These are phyloP conservation scores for Chlorella sp. DNA, from an alignment of 139 green algal species.

Conservation along the genomic window DNA sequence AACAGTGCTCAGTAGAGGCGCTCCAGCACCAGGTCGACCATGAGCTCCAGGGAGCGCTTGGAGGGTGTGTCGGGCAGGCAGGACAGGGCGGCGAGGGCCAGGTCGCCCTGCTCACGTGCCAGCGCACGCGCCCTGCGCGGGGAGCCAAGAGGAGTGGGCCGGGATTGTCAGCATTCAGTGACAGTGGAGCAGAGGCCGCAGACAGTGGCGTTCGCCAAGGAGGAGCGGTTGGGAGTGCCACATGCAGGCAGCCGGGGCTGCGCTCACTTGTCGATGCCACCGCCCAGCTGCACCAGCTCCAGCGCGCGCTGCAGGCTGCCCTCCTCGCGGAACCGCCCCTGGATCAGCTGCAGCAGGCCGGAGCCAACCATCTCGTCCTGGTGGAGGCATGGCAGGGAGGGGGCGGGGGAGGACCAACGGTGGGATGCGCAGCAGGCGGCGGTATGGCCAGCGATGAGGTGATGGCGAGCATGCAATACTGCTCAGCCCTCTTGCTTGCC, in stretches of 20 bases:
- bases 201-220: too few species aligned
- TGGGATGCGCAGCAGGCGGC: too few species aligned
- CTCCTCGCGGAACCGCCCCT: constrained; percentile 85
- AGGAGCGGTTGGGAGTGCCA: too few species aligned
- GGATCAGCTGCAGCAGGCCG: constrained; percentile 85
- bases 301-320: constrained; percentile 84
- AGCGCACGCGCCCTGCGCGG: constrained; percentile 61
- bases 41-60: constrained; percentile 85
- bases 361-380: constrained; percentile 29
- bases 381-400: neutral
- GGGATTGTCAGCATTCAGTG: too few species aligned
- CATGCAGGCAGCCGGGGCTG: neutral
- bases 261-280: constrained; percentile 61
- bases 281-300: constrained; percentile 79
- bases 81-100: constrained; percentile 73
- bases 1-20: constrained; percentile 80
- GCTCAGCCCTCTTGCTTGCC: too few species aligned
- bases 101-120: constrained; percentile 77
- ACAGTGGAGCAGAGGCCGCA: too few species aligned
- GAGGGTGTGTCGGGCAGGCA: constrained; percentile 77
- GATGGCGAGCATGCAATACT: too few species aligned
- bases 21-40: constrained; percentile 97
- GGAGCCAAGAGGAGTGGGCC: neutral
- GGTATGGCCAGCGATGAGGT: too few species aligned
- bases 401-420: neutral